Conservation (phyloP, 371 early-diverging fungal genomes). For the Choanephora cucurbitarum region DNA sequence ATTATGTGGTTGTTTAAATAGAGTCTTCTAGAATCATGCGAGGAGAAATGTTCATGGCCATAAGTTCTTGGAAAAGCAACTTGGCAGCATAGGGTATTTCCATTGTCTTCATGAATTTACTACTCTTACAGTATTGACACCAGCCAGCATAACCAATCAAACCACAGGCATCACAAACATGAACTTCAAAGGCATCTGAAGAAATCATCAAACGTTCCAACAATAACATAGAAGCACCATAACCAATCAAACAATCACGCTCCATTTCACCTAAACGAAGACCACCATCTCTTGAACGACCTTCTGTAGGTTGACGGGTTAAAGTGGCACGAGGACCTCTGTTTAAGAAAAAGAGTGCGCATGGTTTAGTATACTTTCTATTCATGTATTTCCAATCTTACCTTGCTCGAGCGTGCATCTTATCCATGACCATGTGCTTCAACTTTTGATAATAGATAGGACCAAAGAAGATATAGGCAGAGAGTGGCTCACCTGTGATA, state of each 20-base stretch:
- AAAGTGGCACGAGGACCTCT: slow-evolving; percentile 94
- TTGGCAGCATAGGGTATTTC: slow-evolving; percentile 98
- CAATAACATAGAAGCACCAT: slow-evolving; percentile 94
- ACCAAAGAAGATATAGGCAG: slow-evolving; percentile 98
- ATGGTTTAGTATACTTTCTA: not conserved
- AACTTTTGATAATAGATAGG: slow-evolving; percentile 99
- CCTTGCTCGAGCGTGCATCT: slow-evolving; percentile 98
- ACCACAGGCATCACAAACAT: slow-evolving; percentile 93
- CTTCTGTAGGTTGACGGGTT: slow-evolving; percentile 99
- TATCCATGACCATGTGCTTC: slow-evolving; percentile 99
- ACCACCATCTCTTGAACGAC: slow-evolving; percentile 98
- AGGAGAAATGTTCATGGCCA: slow-evolving; percentile 98
- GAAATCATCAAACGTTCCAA: slow-evolving; percentile 96
- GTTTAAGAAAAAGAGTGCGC: slow-evolving; percentile 2
- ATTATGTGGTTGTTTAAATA: slow-evolving; percentile 24
- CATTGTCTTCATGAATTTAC: slow-evolving; percentile 84
- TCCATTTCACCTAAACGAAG: slow-evolving; percentile 99
- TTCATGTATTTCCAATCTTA: slow-evolving; percentile 24
- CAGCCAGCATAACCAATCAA: slow-evolving; percentile 93
- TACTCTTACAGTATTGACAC: slow-evolving; percentile 95
- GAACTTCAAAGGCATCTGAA: slow-evolving; percentile 93
- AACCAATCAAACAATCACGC: slow-evolving; percentile 98
- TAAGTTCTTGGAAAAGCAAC: slow-evolving; percentile 95
- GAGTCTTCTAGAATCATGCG: slow-evolving; percentile 53
- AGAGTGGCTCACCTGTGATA: slow-evolving; percentile 91